Evolutionary conservation across 2,329 filamentous ascomycete species (phyloP), one percentile per base, ranked within the genome.

Genomic region (Fusarium xylarioides): DNA sequence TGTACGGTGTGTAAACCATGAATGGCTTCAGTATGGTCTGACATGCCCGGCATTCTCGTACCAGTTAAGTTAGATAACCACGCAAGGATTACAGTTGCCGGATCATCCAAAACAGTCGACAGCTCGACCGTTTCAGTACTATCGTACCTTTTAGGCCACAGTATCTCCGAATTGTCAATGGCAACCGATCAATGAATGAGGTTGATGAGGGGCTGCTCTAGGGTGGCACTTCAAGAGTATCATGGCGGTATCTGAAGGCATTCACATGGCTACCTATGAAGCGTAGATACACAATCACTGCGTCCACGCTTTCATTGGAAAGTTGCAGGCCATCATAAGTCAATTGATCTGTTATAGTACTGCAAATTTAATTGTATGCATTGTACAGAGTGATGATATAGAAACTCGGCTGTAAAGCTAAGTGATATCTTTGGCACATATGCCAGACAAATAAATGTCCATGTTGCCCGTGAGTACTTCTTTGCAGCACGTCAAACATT

Each of bases 11-110:
- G 30, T n/a, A 34, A 63, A 23, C 49, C 44, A 35, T 32, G 49
- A 50, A 75, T 76, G 72, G 72, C 66, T 69, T 66, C 63, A 71
- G 58, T 14, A 62, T 77, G 73, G 71, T 16, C 63, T 73, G 75
- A 76, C 73, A 58, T 43, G n/a, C 28, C 54, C 49, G 19, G 42
- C 42, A 64, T 47, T 55, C 40, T 76, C 75, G 75, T 76, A 70
- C 64, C 67, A 76, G 65, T 21, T 28, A 43, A 76, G 65, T 21
- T 28, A 43, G 50, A 49, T 56, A 56, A 42, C 30, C 46, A 61
- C 32, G 46, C 61, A 66, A 56, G 72, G 66, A 57, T 60, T 32
- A 34, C 6, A 47, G 30, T 38, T 50, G 43, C 69, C 42, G 54
- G 55, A 53, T 47, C 32, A 58, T 40, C 49, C 42, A 53, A 66